Evolutionary conservation across 2,329 filamentous ascomycete genomes (phyloP), one percentile per base, ranked within the genome.

Genomic region (Colletotrichum sp.): DNA sequence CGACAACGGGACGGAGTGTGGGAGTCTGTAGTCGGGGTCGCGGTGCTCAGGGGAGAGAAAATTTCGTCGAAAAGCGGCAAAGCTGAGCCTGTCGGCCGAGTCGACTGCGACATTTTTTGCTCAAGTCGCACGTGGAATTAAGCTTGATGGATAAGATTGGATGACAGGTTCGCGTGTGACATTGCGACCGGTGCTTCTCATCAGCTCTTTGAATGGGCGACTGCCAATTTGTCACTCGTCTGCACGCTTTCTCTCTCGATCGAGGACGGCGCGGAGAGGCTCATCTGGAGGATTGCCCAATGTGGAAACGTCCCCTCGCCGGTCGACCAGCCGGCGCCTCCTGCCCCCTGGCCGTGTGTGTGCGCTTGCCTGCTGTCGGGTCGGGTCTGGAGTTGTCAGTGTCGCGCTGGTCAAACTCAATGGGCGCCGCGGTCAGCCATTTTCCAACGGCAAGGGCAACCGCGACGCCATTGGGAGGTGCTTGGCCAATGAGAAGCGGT

Each of bases 131-230:
- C 70, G 74, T 74, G 70, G 70, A 74, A 74, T 61, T 76, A 76
- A 76, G 74, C 74, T 74, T 69, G 74, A 74, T 49, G 64, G 34
- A 36, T 74, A 69, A 74, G 74, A 76, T 74, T 76, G 70, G 74
- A 74, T 65, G 74, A 76, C 65, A 66, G 59, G 62, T 30, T 71
- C 74, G 71, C 64, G 64, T 76, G 70, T 36, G 70, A 69, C 65
- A 73, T 73, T 73, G 13, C 63, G 72, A 67, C 62, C 39, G 32
- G 69, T 63, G 27, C 36, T 32, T 32, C 66, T 69, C 69, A 49
- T 72, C 70, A 30, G 19, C 27, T 44, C 13, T 36, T 34, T 34
- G 19, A 15, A 36, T 59, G 36, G n/a, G n/a, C 57, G 34, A 69
- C 25, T 22, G 64, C 57, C 70, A 69, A 69, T 68, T 59, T 30